Base-by-base conservation (phyloP, 345 rosid genomes). In the Syzygium aqueum region DNA sequence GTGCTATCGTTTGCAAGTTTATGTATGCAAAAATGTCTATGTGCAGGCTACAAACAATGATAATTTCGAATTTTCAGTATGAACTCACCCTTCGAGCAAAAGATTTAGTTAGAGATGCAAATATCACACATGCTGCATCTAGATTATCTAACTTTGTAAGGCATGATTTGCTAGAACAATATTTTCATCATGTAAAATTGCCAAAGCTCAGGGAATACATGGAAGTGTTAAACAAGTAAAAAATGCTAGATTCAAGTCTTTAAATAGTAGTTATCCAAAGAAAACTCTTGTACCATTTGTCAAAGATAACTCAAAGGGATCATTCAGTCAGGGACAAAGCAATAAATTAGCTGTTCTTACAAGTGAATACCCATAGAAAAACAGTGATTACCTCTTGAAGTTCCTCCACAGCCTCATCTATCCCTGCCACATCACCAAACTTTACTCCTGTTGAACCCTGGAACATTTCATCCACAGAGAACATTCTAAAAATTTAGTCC, bases 331-430 rank as follows among this genome's bases (percentile, higher is more conserved):
- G 27, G 49, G 37, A 73, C 27, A 37, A 73, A 37, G 82, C 15
- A 1, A 73, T 73, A 73, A 3, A 37, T 73, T 73, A 73, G 7
- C 82, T 37, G 82, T 73, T 73, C 82, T 37, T 73, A 37, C 82
- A 73, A 73, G 49, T 37, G 82, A 37, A 25, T 51, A 8, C 37
- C 59, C 85, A 53, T 53, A 28, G 49, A 53, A 84, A 23, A 50
- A 59, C 80, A 40, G 86, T 16, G n/a, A 85, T 46, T 91, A 97
- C 99, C 98, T 97, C 98, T 90, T 95, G 99, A 91, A 97, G 99
- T 92, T 97, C 99, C 87, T 95, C 98, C 85, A 97, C 99, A 78
- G 99, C 99, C 92, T 97, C 98, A 91, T 97, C 98, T 92, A 97
- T 97, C 89, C 99, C 99, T 21, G 99, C 99, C 61, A 97, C 97